These are phyloP conservation scores for Tricholoma saponaceum DNA, from an alignment of 768 basidiomycete genomes.

Conservation along the genomic window DNA sequence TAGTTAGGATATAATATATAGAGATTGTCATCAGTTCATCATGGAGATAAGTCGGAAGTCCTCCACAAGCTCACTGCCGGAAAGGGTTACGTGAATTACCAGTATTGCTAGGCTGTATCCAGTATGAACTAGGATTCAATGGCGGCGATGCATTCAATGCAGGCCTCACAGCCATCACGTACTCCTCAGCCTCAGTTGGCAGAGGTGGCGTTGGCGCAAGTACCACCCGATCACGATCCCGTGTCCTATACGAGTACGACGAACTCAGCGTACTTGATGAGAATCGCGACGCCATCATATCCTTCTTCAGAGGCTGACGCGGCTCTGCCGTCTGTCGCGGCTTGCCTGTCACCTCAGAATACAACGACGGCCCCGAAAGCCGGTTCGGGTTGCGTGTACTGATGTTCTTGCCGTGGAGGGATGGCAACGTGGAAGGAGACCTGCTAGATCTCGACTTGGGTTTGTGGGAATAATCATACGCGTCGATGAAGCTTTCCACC, in stretches of 20 bases:
- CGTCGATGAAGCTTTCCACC: slow-evolving; percentile 51
- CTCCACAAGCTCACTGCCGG: slow-evolving; percentile 30
- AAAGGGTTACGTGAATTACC: slow-evolving; percentile 54
- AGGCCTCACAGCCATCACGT: slow-evolving; percentile 46
- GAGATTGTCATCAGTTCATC: neutral
- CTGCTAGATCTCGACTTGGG: slow-evolving; percentile 32
- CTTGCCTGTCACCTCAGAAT: slow-evolving; percentile 64
- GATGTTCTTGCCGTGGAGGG: slow-evolving; percentile 20
- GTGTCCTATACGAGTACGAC: slow-evolving; percentile 22
- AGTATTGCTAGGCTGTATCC: slow-evolving; percentile 38
- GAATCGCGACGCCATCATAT: slow-evolving; percentile 41
- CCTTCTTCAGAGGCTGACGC: slow-evolving; percentile 61
- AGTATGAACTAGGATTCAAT: slow-evolving; percentile 31
- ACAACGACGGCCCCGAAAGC: slow-evolving; percentile 52
- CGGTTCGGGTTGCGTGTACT: slow-evolving; percentile 18
- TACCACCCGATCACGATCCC: slow-evolving; percentile 10
- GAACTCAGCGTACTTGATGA: slow-evolving; percentile 43
- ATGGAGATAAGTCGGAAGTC: neutral
- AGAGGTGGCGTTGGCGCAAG: slow-evolving; percentile 15
- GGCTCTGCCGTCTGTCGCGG: slow-evolving; percentile 62
- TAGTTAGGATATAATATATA: neutral
- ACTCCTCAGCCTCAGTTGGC: slow-evolving; percentile 57
- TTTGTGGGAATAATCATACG: slow-evolving; percentile 39
- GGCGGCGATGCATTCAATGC: slow-evolving; percentile 23
- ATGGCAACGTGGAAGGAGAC: slow-evolving; percentile 40